Conservation (phyloP, 1,284 basidiomycete species). For the Ceratobasidium sp. region DNA sequence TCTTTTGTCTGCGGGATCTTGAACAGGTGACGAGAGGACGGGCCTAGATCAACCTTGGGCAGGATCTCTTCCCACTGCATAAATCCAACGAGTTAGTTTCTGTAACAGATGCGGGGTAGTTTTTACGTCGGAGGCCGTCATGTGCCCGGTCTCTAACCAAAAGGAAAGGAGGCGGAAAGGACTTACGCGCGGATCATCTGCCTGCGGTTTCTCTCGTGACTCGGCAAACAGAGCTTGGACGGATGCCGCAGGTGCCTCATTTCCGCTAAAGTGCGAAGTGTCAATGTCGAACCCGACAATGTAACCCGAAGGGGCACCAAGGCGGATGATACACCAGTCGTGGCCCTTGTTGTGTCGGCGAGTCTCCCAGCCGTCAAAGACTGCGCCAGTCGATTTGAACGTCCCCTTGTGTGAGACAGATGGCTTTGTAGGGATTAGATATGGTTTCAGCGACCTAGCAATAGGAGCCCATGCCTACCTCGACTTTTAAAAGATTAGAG, state of each 20-base stretch:
- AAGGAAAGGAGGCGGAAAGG: conserved; percentile 47
- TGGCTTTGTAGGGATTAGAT: conserved; percentile 59
- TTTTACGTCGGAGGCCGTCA: conserved; percentile 6
- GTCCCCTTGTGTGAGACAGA: conserved; percentile 87
- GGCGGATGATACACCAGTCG: conserved; percentile 94
- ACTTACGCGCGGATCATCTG: conserved; percentile 52
- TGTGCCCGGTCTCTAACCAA: conserved; percentile 50
- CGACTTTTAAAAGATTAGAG: conserved; percentile 80
- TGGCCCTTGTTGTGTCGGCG: conserved; percentile 85
- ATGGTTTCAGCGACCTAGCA: neutral
- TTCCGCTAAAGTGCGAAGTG: conserved; percentile 95
- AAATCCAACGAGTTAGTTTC: conserved; percentile 3
- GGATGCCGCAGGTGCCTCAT: conserved; percentile 87
- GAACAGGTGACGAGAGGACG: conserved; percentile 87
- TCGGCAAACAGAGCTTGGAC: conserved; percentile 68
- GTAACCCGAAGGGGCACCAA: conserved; percentile 76
- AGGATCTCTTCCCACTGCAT: conserved; percentile 83
- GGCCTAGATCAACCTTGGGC: conserved; percentile 76
- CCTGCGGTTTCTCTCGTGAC: conserved; percentile 40
- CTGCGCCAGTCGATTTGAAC: conserved; percentile 93
- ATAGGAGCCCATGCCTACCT: conserved; percentile 58
- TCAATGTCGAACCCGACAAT: conserved; percentile 93
- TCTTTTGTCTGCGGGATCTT: conserved; percentile 63
- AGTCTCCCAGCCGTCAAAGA: conserved; percentile 95
- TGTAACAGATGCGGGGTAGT: neutral